phyloP scores from a whole-genome alignment of 495 filamentous ascomycete genomes.

The Pyronema omphalodes region DNA sequence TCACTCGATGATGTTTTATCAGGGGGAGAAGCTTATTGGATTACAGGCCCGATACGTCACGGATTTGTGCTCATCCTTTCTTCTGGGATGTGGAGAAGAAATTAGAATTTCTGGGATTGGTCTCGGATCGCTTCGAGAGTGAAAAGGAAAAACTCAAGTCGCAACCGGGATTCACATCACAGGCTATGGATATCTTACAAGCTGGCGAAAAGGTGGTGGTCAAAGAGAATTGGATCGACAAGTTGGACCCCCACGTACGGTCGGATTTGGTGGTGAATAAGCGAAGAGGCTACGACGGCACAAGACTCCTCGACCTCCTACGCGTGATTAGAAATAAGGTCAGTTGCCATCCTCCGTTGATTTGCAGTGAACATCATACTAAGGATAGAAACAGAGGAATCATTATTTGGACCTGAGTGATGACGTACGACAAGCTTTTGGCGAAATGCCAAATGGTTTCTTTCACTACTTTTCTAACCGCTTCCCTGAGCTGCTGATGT shows the following conservation, averaged over 20 bases:
- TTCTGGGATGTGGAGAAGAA: slow-evolving; percentile 84
- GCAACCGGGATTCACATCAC: slow-evolving; percentile 41
- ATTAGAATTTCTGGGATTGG: slow-evolving; percentile 76
- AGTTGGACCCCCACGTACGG: slow-evolving; percentile 51
- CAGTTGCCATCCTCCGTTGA: not conserved
- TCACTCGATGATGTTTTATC: not conserved
- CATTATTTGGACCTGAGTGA: slow-evolving; percentile 86
- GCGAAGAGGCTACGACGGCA: slow-evolving; percentile 70
- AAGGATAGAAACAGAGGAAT: slow-evolving; percentile 32
- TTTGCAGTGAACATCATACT: not conserved
- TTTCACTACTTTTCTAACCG: slow-evolving; percentile 63
- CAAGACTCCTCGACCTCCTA: slow-evolving; percentile 64
- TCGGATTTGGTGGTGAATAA: slow-evolving; percentile 81
- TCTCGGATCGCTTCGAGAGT: slow-evolving; percentile 87
- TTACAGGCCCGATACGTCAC: slow-evolving; percentile 42
- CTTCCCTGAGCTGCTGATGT: slow-evolving; percentile 68
- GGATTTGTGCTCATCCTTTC: slow-evolving; percentile 82
- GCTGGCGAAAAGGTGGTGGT: slow-evolving; percentile 33
- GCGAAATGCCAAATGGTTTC: slow-evolving; percentile 66
- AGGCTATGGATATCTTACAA: slow-evolving; percentile 46
- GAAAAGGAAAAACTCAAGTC: slow-evolving; percentile 75
- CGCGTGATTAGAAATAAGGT: slow-evolving; percentile 82
- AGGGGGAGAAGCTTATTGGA: slow-evolving; percentile 2
- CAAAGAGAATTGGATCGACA: slow-evolving; percentile 47
- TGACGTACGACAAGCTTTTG: slow-evolving; percentile 58